These are phyloP conservation scores for Porodaedalea pini DNA, from an alignment of 1,284 basidiomycete genomes.

Conservation along the genomic window DNA sequence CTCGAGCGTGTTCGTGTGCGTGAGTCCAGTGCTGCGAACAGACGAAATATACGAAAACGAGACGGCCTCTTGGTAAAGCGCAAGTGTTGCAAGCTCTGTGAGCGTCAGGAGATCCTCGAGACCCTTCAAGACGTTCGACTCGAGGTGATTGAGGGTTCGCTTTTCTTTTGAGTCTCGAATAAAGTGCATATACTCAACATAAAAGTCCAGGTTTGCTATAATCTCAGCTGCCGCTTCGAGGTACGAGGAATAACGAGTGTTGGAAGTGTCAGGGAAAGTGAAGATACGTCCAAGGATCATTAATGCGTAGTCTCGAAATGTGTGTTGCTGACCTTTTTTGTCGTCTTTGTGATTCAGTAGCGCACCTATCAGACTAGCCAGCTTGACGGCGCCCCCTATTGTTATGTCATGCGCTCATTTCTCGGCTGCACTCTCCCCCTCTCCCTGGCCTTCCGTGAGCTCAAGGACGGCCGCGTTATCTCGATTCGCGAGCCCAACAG, in stretches of 20 bases:
- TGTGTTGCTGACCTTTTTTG: too few species aligned
- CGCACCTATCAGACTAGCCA: too few species aligned
- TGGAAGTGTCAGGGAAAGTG: slow-evolving; percentile 28
- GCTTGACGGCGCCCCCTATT: slow-evolving; percentile 30
- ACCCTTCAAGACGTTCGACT: slow-evolving; percentile 32
- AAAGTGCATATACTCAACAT: too few species aligned
- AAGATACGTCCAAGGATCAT: too few species aligned
- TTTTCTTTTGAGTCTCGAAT: slow-evolving; percentile 33
- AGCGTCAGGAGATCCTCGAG: slow-evolving; percentile 32
- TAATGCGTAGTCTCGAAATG: too few species aligned
- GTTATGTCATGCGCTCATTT: slow-evolving; percentile 27
- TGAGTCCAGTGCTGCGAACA: too few species aligned
- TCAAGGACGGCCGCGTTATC: too few species aligned
- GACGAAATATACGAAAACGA: too few species aligned
- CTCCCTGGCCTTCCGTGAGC: too few species aligned
- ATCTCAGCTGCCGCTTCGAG: slow-evolving; percentile 28
- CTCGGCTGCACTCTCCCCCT: too few species aligned
- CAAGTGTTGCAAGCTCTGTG: slow-evolving; percentile 34
- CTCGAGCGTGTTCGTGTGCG: slow-evolving; percentile 27
- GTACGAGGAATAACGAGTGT: slow-evolving; percentile 32
- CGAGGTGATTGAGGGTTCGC: slow-evolving; percentile 25
- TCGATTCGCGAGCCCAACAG: not conserved
- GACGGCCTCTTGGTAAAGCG: slow-evolving; percentile 31
- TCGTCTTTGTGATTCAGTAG: too few species aligned
- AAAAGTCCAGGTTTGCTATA: slow-evolving; percentile 22